A percentile compares a stretch with the other conserved stretches of the same genome.
These are phyloP conservation scores for Pythium aphanidermatum DNA, from an alignment of 352 stramenopile species.

Conservation along the genomic window DNA sequence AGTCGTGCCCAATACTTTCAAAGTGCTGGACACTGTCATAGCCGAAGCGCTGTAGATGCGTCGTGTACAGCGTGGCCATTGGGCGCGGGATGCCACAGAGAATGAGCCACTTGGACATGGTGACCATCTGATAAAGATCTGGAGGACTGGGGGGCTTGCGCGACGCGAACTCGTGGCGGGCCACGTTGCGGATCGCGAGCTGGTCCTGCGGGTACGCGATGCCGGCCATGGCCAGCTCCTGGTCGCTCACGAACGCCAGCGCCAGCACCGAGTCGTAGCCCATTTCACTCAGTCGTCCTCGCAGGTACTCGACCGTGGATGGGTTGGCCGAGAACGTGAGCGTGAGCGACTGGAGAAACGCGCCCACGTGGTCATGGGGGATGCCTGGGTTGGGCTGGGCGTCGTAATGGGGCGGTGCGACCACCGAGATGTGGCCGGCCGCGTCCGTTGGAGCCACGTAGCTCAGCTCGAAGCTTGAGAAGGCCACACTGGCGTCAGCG, in stretches of 20 bases:
- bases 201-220: conserved; percentile 33
- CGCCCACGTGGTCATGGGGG: conserved; percentile 28
- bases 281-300: conserved; percentile 36
- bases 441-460: conserved; percentile 23
- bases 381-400: conserved; percentile 9
- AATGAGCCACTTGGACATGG: conserved; percentile 58
- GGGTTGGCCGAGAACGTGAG: conserved; percentile 30
- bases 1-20: conserved; percentile 27
- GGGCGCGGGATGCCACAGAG: conserved; percentile 42
- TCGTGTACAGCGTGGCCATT: conserved; percentile 45
- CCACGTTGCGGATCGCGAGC: conserved; percentile 37
- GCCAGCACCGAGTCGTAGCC: conserved; percentile 56
- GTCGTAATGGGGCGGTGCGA: conserved; percentile 12
- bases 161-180: conserved; percentile 36
- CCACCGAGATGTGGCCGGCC: conserved; percentile 8
- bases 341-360: conserved; percentile 46
- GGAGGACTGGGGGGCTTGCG: conserved; percentile 34
- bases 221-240: conserved; percentile 41
- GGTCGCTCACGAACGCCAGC: conserved; percentile 41
- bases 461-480: conserved; percentile 58
- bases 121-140: conserved; percentile 28
- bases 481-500: conserved; percentile 14
- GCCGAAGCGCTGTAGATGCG: conserved; percentile 46
- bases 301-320: conserved; percentile 21
- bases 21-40: conserved; percentile 55